These are phyloP conservation scores for Hyphopichia homilentoma DNA, from an alignment of 805 yeast genomes.

Conservation along the genomic window DNA sequence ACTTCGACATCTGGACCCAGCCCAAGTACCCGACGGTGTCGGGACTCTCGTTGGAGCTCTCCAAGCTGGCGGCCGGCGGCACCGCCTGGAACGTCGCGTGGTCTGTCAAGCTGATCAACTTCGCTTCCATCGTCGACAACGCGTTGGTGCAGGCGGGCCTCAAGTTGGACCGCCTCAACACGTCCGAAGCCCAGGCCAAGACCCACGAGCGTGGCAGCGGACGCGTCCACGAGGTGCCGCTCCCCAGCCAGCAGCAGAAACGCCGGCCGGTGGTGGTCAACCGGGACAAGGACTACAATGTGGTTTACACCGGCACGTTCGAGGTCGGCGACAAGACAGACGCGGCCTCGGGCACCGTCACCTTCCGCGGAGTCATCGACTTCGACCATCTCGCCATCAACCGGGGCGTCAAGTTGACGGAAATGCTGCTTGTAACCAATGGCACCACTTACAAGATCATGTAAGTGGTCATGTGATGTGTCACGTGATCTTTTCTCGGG, in stretches of 20 bases:
- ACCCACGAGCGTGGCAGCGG: slow-evolving; percentile 25
- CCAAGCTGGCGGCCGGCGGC: slow-evolving; percentile 4
- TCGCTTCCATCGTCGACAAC: slow-evolving; percentile 13
- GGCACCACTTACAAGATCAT: slow-evolving; percentile 2
- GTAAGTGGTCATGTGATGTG: neutral
- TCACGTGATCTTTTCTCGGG: too few species aligned
- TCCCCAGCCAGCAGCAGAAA: slow-evolving; percentile 3
- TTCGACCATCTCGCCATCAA: slow-evolving; percentile 26
- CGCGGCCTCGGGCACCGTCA: slow-evolving; percentile 13
- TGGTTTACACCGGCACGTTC: slow-evolving; percentile 23
- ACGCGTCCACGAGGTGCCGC: slow-evolving; percentile 21
- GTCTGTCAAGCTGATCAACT: slow-evolving; percentile 15
- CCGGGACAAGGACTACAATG: slow-evolving; percentile 16
- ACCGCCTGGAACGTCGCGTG: slow-evolving; percentile 12
- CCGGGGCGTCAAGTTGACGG: slow-evolving; percentile 26
- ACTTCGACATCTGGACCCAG: slow-evolving; percentile 29
- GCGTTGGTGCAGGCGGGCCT: slow-evolving; percentile 20
- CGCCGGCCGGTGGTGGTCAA: slow-evolving; percentile 5
- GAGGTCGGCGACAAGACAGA: slow-evolving; percentile 15
- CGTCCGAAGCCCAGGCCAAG: slow-evolving; percentile 17
- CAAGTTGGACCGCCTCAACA: slow-evolving; percentile 21
- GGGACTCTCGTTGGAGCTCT: slow-evolving; percentile 21
- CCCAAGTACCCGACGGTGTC: slow-evolving; percentile 24
- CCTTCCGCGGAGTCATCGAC: slow-evolving; percentile 27
- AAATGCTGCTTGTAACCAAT: slow-evolving; percentile 15